Evolutionary conservation across 2,329 filamentous ascomycete species (phyloP), one percentile per base, ranked within the genome.

Genomic region (Claviceps digitariae): DNA sequence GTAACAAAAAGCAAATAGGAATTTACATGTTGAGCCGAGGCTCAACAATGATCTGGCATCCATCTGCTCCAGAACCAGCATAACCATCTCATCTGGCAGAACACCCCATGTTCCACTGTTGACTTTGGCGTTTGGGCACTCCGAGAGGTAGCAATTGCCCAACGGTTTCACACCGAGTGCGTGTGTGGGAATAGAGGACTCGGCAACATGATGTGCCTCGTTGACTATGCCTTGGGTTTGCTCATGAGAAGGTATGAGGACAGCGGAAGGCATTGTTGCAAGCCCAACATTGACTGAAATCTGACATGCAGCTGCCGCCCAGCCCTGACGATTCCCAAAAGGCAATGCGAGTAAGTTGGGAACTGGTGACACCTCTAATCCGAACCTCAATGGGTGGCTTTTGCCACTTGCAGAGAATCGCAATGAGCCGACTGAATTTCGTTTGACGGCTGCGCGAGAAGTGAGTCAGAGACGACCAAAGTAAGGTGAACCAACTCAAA

Each of bases 141-240:
- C 74, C 21, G 82, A 81, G 45, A 91, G 78, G 49, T 77, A 83
- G 60, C 84, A 83, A 72, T 98, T 97, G 40, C 91, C 93, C 56
- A 86, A 78, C 1, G 93, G 91, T 64, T 90, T 93, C 58, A 97
- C 76, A 34, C 86, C 86, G 48, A 95, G 73, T 40, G 89, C 89
- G 72, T 97, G 91, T 41, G 76, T 74, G 50, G 86, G 85, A 52
- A 95, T 83, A 46, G 80, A 78, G 60, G 43, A 43, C 41, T 52
- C 34, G 9, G 25, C 34, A 43, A 13, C 15, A 44, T 43, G 34
- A 31, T 48, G 49, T 50, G 23, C 36, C 20, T 23, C 44, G 34
- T 45, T 48, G 29, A 29, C 23, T 10, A 46, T 40, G 20, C 45
- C 45, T 20, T 49, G 44, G 27, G 45, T 27, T 49, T 49, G 53